These are phyloP conservation scores for Dactylellina cionopaga DNA, from an alignment of 2,329 filamentous ascomycete species.

Conservation along the genomic window DNA sequence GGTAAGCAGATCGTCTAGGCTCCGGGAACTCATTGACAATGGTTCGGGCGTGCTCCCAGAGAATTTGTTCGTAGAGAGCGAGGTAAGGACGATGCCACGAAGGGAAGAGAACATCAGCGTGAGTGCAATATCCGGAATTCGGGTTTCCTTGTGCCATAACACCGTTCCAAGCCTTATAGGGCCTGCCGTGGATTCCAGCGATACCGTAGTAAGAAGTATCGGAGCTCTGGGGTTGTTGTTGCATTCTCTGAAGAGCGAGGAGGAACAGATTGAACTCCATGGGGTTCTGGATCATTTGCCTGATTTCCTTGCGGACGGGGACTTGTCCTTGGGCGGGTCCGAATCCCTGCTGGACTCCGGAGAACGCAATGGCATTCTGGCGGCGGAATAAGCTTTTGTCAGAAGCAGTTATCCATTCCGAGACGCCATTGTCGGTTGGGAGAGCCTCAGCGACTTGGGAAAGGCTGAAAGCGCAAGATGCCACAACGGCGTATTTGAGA, in stretches of 20 bases:
- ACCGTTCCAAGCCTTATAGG: conserved; percentile 31
- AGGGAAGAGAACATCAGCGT: conserved; percentile 66
- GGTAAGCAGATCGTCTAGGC: conserved; percentile 64
- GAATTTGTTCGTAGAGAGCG: conserved; percentile 63
- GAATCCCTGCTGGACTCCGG: conserved; percentile 27
- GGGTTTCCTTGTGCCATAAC: conserved; percentile 5
- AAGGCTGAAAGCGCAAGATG: conserved; percentile 36
- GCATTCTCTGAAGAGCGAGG: conserved; percentile 77
- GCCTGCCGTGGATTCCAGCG: conserved; percentile 79
- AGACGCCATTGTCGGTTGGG: conserved; percentile 18
- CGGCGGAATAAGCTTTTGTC: conserved; percentile 24
- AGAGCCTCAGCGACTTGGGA: conserved; percentile 38
- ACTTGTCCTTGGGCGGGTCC: conserved; percentile 28
- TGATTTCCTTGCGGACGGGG: conserved; percentile 44
- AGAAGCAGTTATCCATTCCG: conserved; percentile 27
- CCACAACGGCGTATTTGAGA: conserved; percentile 41
- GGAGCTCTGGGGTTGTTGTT: conserved; percentile 72
- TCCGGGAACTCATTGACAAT: conserved; percentile 63
- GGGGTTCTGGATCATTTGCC: conserved; percentile 29
- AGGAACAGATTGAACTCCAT: conserved; percentile 72
- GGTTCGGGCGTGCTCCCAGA: conserved; percentile 60
- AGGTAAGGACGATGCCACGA: conserved; percentile 87
- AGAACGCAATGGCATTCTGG: conserved; percentile 22
- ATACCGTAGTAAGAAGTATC: conserved; percentile 81
- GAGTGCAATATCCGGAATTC: conserved; percentile 43